Percentiles rank a stretch among this genome's conserved stretches.
Evolutionary conservation across 2,329 filamentous ascomycete genomes (phyloP).

Genomic region (Colletotrichum agaves): DNA sequence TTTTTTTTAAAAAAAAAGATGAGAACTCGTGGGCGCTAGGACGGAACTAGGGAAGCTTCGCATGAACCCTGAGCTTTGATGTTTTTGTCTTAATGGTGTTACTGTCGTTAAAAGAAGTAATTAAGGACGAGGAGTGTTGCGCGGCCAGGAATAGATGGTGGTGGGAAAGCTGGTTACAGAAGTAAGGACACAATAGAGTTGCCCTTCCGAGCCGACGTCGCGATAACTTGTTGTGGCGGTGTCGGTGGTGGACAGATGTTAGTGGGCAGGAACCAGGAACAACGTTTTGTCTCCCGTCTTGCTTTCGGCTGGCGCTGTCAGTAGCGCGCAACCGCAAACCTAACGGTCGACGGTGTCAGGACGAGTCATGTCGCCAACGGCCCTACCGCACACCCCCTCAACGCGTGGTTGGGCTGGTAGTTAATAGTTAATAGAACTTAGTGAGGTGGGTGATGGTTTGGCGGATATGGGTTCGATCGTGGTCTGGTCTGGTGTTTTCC

Average conservation of each 20-base stretch:
- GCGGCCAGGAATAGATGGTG: conserved; percentile 8
- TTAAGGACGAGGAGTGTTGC: conserved; percentile 23
- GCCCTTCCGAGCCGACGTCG: background rate
- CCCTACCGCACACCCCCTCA: conserved; percentile 22
- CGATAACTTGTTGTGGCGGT: background rate
- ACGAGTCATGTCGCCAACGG: conserved; percentile 34
- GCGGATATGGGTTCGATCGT: conserved; percentile 16
- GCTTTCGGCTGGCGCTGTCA: conserved; percentile 24
- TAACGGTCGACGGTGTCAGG: conserved; percentile 29
- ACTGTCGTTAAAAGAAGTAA: conserved; percentile 9
- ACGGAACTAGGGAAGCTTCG: conserved; percentile 13
- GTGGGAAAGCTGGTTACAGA: conserved; percentile 15
- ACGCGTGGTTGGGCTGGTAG: background rate
- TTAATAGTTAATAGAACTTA: too few species aligned
- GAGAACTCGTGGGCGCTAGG: conserved; percentile 3
- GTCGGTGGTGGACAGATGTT: conserved; percentile 2
- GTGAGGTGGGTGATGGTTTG: conserved; percentile 5
- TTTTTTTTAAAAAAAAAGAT: background rate
- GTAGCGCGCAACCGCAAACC: conserved; percentile 29
- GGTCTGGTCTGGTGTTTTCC: conserved; percentile 27
- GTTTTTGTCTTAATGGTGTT: background rate
- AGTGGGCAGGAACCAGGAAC: conserved; percentile 13
- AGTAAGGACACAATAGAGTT: conserved; percentile 25
- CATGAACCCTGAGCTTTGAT: conserved; percentile 24
- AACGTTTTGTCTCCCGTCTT: conserved; percentile 5